Percentiles rank a stretch among this genome's conserved stretches.
phyloP scores from a whole-genome alignment of 169 alveolate genomes.

The Eimeria acervulina region DNA sequence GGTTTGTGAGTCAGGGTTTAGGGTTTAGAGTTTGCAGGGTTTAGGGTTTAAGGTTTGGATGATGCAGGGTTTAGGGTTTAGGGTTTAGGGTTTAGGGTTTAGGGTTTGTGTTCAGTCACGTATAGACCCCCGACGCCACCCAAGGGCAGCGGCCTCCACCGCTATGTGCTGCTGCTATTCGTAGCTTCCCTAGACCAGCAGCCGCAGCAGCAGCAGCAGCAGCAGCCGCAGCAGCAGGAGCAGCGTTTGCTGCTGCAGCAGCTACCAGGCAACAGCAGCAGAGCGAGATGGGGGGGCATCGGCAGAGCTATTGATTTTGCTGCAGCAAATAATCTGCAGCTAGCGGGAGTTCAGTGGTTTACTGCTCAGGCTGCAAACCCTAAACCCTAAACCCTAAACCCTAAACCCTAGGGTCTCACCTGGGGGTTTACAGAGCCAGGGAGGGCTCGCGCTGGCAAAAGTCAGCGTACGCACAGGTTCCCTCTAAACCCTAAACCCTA shows the following conservation, averaged over 20 bases:
- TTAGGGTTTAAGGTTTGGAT: neutral
- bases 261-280: constrained; percentile 37
- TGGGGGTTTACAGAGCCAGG: too few relatives aligned
- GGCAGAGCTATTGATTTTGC: neutral
- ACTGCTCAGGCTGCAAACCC: neutral
- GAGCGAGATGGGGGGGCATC: constrained; percentile 22
- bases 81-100: constrained; percentile 23
- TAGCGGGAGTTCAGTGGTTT: constrained; percentile 36
- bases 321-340: constrained; percentile 20
- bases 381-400: constrained; percentile 10
- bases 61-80: neutral
- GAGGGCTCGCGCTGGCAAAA: too few relatives aligned
- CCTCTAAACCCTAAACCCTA: too few relatives aligned
- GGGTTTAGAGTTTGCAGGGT: neutral
- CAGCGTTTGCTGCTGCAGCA: constrained; percentile 40
- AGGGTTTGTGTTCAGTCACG: neutral
- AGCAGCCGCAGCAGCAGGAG: constrained; percentile 4
- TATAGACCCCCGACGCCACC: constrained; percentile 3
- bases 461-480: too few relatives aligned
- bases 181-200: neutral
- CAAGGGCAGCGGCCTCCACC: constrained; percentile 33
- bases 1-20: neutral
- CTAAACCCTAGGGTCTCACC: neutral
- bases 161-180: constrained; percentile 18
- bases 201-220: neutral